Conservation (phyloP, 257 asterid genomes). For the Gynochthodes officinalis region DNA sequence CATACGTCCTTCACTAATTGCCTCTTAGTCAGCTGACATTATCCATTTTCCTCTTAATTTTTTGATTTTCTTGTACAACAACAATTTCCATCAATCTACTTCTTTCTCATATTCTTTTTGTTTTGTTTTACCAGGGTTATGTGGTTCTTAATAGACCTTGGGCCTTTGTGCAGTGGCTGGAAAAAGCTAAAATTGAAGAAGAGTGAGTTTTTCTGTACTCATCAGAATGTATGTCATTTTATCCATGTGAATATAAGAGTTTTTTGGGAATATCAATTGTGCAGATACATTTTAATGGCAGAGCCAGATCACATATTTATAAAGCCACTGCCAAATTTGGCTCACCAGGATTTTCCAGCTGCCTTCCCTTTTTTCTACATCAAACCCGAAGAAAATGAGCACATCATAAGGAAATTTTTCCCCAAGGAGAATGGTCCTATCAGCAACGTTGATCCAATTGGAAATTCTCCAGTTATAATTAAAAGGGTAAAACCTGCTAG, state of each 20-base stretch:
- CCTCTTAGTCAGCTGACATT: background rate
- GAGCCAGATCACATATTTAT: slow-evolving; percentile 66
- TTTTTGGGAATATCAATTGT: slow-evolving; percentile 7
- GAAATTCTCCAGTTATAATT: slow-evolving; percentile 62
- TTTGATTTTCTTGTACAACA: background rate
- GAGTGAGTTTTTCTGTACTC: slow-evolving; percentile 35
- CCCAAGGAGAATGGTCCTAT: slow-evolving; percentile 58
- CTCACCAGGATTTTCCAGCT: slow-evolving; percentile 40
- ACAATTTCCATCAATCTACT: background rate
- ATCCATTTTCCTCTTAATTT: background rate
- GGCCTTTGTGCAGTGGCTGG: slow-evolving; percentile 72
- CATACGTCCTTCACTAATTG: background rate
- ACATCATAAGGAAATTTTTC: slow-evolving; percentile 41
- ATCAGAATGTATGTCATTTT: background rate
- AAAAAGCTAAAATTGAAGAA: slow-evolving; percentile 55
- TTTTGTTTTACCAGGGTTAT: slow-evolving; percentile 43
- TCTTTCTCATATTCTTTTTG: background rate
- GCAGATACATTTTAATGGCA: slow-evolving; percentile 60
- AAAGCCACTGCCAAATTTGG: slow-evolving; percentile 50
- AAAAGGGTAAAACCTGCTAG: slow-evolving; percentile 33
- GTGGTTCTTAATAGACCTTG: slow-evolving; percentile 68
- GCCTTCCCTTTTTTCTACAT: slow-evolving; percentile 62
- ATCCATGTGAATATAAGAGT: background rate
- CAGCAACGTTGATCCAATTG: slow-evolving; percentile 53
- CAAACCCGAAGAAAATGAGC: slow-evolving; percentile 39